phyloP scores from a whole-genome alignment of 75 land plant species.

The Ceratopteris richardii region DNA sequence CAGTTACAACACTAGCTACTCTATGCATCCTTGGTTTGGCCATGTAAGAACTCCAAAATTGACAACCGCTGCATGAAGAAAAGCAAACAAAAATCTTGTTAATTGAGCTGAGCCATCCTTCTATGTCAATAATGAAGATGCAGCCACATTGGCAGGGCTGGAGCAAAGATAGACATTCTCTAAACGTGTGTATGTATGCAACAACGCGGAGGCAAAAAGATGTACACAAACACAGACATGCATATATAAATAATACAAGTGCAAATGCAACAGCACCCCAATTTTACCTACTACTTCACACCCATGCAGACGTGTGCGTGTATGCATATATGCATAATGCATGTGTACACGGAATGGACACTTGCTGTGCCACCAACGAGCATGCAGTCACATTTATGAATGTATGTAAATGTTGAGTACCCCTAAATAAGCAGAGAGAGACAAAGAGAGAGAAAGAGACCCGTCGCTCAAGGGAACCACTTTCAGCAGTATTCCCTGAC shows the following conservation, averaged over 20 bases:
- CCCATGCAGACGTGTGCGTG: background rate
- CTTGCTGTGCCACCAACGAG: background rate
- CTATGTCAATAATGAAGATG: too few species aligned
- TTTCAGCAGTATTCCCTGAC: slow-evolving; percentile 28
- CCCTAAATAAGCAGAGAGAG: background rate
- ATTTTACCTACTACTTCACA: background rate
- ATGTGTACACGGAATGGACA: background rate
- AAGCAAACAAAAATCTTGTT: background rate
- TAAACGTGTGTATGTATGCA: background rate
- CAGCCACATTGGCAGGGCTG: too few species aligned
- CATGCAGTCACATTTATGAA: background rate
- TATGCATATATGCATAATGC: background rate
- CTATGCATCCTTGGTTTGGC: slow-evolving; percentile 10
- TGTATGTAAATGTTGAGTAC: background rate
- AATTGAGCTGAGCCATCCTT: slow-evolving; percentile 1
- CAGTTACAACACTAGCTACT: too few species aligned
- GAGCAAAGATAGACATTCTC: too few species aligned
- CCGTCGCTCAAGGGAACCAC: slow-evolving; percentile 40
- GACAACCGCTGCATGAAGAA: slow-evolving; percentile 32
- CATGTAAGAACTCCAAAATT: slow-evolving; percentile 32
- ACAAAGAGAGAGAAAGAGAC: slow-evolving; percentile 20
- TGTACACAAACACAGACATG: background rate
- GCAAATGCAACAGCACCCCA: background rate
- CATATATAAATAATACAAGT: background rate
- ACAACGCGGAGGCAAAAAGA: background rate